Evolutionary conservation across 2,329 filamentous ascomycete species (phyloP), one percentile per base, ranked within the genome.

Genomic region (Basipetospora chlamydospora): DNA sequence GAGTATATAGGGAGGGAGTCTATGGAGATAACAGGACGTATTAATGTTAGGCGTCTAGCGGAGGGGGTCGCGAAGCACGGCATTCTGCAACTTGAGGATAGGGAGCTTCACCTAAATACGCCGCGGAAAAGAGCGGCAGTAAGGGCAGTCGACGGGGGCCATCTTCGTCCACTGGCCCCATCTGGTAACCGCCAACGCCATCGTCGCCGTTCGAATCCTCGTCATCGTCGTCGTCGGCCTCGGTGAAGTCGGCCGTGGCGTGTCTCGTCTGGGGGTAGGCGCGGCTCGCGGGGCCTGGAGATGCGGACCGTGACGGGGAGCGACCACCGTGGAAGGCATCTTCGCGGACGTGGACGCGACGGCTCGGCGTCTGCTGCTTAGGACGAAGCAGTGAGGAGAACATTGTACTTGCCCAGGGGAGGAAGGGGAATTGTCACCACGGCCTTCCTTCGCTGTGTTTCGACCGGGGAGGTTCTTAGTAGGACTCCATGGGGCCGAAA

Each of bases 1-100:
- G 77, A 81, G 63, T 95, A 95, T 40, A 94, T 76, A 15, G 88
- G 87, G 6, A 95, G 68, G 8, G 80, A 70, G 60, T 94, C 87
- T 88, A 49, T 6, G 28, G 13, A 20, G 16, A 44, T n/a, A n/a
- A n/a, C n/a, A n/a, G n/a, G n/a, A 21, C 26, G 15, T 20, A 44
- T 57, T 44, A 57, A 11, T 23, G 16, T n/a, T 20, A 17, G 28
- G 17, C 30, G 23, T 20, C 20, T n/a, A n/a, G n/a, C n/a, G n/a
- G n/a, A n/a, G n/a, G n/a, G n/a, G n/a, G n/a, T n/a, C n/a, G n/a
- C n/a, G n/a, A n/a, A n/a, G n/a, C n/a, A n/a, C n/a, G n/a, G n/a
- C n/a, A n/a, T n/a, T n/a, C n/a, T n/a, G n/a, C n/a, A n/a, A 15
- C 18, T 33, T n/a, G 12, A 26, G 13, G 39, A 42, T 42, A 28